Evolutionary conservation across 1,284 basidiomycete species (phyloP).

Genomic region (Wallemia ichthyophaga): DNA sequence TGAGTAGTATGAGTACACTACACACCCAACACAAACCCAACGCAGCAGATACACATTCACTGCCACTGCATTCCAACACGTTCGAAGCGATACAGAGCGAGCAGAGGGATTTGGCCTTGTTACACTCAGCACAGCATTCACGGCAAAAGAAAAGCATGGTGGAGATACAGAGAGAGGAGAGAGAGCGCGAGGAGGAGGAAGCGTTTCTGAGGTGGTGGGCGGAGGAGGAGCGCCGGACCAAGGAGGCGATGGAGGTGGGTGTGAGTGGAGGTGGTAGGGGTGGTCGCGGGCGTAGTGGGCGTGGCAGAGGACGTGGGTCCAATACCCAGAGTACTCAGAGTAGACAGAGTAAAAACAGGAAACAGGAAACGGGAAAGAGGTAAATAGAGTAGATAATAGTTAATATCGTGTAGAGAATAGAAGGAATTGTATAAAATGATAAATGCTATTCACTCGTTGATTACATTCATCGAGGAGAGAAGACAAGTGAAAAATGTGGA

Average conservation of each 20-base stretch:
- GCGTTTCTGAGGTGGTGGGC: background rate
- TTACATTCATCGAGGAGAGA: too few relatives aligned
- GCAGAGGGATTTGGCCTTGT: background rate
- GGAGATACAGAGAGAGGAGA: background rate
- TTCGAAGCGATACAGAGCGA: background rate
- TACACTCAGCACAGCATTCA: background rate
- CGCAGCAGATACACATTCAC: too few relatives aligned
- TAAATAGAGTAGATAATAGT: background rate
- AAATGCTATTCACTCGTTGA: too few relatives aligned
- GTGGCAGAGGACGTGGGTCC: background rate
- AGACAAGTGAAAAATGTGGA: too few relatives aligned
- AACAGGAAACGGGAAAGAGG: background rate
- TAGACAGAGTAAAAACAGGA: too few relatives aligned
- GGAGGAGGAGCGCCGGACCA: background rate
- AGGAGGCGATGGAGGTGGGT: background rate
- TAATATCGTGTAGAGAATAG: too few relatives aligned
- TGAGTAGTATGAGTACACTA: too few relatives aligned
- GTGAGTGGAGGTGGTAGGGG: background rate
- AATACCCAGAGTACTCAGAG: background rate
- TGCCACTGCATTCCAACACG: too few relatives aligned
- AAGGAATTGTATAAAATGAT: too few relatives aligned
- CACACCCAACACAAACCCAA: too few relatives aligned
- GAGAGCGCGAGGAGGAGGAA: background rate
- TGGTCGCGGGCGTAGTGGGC: background rate
- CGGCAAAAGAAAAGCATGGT: background rate